These are phyloP conservation scores for Xylaria sp. DNA, from an alignment of 495 filamentous ascomycete genomes.

Conservation along the genomic window DNA sequence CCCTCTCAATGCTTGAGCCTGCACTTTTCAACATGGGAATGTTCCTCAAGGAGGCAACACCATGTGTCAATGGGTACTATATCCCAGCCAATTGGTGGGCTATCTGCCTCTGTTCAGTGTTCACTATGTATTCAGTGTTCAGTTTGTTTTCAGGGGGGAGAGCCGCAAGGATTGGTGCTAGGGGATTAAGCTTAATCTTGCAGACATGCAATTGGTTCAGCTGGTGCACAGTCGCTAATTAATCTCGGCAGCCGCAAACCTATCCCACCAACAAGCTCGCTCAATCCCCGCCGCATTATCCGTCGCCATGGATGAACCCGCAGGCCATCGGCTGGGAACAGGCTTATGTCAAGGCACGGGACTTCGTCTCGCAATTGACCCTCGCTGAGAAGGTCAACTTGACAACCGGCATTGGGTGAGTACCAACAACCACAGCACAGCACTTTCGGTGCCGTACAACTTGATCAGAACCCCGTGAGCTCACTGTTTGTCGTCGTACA, in stretches of 20 bases:
- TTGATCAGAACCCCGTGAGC: not conserved
- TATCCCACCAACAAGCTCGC: constrained; percentile 31
- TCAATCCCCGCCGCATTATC: constrained; percentile 70
- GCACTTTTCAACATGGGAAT: not conserved
- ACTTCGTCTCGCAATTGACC: constrained; percentile 83
- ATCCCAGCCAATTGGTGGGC: not conserved
- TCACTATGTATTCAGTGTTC: too few species aligned
- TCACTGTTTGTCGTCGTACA: constrained; percentile 43
- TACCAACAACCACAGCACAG: too few species aligned
- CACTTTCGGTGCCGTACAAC: not conserved
- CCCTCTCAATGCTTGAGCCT: not conserved
- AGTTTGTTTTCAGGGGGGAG: too few species aligned
- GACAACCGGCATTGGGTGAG: constrained; percentile 83
- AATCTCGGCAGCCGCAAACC: not conserved
- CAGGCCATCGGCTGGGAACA: constrained; percentile 76
- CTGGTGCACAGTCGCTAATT: not conserved
- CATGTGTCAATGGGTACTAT: not conserved
- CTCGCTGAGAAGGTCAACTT: constrained; percentile 91
- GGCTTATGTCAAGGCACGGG: constrained; percentile 76
- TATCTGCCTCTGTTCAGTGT: not conserved
- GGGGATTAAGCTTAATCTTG: not conserved
- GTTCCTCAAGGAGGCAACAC: not conserved
- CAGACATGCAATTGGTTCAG: not conserved
- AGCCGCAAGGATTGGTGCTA: not conserved
- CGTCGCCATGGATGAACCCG: constrained; percentile 80